Evolutionary conservation across 2,329 filamentous ascomycete genomes (phyloP).

Genomic region (Trichoderma koningii): DNA sequence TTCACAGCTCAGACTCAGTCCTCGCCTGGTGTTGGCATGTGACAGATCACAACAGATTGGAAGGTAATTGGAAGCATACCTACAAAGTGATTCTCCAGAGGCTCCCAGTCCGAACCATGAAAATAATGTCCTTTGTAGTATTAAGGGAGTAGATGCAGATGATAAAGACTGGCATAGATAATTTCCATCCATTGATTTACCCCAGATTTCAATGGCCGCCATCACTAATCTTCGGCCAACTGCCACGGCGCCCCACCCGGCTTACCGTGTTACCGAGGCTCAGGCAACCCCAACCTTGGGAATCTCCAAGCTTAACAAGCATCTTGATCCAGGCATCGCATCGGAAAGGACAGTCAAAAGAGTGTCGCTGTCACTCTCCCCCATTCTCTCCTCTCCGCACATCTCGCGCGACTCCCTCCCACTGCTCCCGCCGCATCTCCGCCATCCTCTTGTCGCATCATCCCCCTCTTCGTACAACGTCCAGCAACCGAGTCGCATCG

Average conservation of each 20-base stretch:
- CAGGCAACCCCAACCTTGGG: background rate
- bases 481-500: conserved; percentile 7
- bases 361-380: background rate
- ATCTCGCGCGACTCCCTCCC: background rate
- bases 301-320: background rate
- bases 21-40: too few species aligned
- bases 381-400: background rate
- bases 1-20: too few species aligned
- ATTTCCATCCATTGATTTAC: background rate
- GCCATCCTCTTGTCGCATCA: too few species aligned
- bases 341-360: too few species aligned
- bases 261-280: conserved; percentile 8
- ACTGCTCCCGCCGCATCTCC: background rate
- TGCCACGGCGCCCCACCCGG: background rate
- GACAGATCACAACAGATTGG: too few species aligned
- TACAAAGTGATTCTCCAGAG: too few species aligned
- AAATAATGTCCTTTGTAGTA: too few species aligned
- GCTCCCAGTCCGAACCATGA: too few species aligned
- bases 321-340: background rate
- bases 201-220: background rate
- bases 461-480: too few species aligned
- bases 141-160: too few species aligned
- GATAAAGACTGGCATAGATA: too few species aligned
- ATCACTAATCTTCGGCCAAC: conserved; percentile 9
- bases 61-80: too few species aligned